phyloP scores from a whole-genome alignment of 352 stramenopile genomes.

The Pythium scleroteichum region DNA sequence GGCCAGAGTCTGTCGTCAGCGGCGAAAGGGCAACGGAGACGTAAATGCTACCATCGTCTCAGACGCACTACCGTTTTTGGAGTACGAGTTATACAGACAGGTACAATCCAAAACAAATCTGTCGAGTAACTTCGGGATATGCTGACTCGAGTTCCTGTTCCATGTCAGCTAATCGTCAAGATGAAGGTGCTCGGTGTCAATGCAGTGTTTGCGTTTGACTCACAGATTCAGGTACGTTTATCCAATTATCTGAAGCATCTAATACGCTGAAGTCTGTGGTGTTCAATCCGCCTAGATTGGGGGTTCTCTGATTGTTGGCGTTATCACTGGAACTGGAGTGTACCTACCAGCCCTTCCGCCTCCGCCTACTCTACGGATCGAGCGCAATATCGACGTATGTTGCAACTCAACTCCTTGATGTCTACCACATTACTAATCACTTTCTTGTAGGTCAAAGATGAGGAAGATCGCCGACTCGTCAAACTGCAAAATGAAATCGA shows the following conservation, averaged over 20 bases:
- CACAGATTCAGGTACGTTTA: conserved; percentile 80
- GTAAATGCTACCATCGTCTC: conserved; percentile 96
- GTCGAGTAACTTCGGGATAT: too few relatives aligned
- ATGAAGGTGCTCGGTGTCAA: conserved; percentile 96
- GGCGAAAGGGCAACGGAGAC: conserved; percentile 91
- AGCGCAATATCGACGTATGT: conserved; percentile 92
- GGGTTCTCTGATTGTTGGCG: conserved; percentile 84
- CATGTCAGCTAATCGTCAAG: conserved; percentile 78
- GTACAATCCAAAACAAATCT: conserved; percentile 36
- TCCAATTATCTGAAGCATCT: too few relatives aligned
- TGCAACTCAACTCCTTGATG: too few relatives aligned
- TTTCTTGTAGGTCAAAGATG: conserved; percentile 80
- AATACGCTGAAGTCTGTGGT: too few relatives aligned
- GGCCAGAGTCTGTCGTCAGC: conserved; percentile 93
- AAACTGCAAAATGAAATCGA: conserved; percentile 94
- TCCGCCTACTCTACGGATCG: conserved; percentile 92
- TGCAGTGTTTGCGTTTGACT: conserved; percentile 94
- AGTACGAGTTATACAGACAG: conserved; percentile 98
- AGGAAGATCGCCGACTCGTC: conserved; percentile 93
- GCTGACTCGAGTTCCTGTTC: too few relatives aligned
- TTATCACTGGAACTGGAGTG: conserved; percentile 91
- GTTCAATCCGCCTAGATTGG: too few relatives aligned
- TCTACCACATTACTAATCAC: neutral
- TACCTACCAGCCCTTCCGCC: conserved; percentile 94
- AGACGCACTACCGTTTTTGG: conserved; percentile 96